Conservation (phyloP, 2,329 filamentous ascomycete genomes). For the Sarocladium brachiariae region DNA sequence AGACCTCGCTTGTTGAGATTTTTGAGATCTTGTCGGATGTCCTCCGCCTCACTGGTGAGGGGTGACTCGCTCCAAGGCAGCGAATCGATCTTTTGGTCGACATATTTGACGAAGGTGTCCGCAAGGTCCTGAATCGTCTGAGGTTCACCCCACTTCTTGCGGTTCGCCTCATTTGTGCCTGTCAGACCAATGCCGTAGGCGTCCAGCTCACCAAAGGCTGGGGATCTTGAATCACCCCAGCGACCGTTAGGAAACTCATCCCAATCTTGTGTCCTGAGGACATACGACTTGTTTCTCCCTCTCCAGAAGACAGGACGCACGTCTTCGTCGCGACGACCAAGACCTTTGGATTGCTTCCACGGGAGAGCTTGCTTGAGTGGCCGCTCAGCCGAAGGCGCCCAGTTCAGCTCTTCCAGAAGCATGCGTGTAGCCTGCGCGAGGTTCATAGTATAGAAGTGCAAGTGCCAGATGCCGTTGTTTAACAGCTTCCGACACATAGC, state of each 20-base stretch:
- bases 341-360: conserved; percentile 89
- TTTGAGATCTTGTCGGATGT: conserved; percentile 70
- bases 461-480: conserved; percentile 71
- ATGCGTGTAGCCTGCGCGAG: conserved; percentile 88
- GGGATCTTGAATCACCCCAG: conserved; percentile 95
- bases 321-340: conserved; percentile 85
- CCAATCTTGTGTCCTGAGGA: conserved; percentile 94
- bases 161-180: conserved; percentile 92
- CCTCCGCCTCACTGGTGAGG: conserved; percentile 74
- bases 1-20: conserved; percentile 80
- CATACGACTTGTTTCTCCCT: conserved; percentile 92
- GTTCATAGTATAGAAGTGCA: conserved; percentile 99
- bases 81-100: conserved; percentile 71
- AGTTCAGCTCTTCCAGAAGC: conserved; percentile 82
- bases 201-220: conserved; percentile 92
- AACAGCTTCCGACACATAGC: conserved; percentile 86
- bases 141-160: conserved; percentile 89
- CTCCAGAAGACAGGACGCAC: conserved; percentile 98
- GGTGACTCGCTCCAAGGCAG: conserved; percentile 92
- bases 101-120: conserved; percentile 76
- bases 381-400: conserved; percentile 70
- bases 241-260: conserved; percentile 98
- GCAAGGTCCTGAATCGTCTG: conserved; percentile 73
- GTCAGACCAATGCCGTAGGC: conserved; percentile 90
- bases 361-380: conserved; percentile 86